phyloP scores from a whole-genome alignment of 2,329 filamentous ascomycete genomes.

The Colletotrichum chrysophilum region DNA sequence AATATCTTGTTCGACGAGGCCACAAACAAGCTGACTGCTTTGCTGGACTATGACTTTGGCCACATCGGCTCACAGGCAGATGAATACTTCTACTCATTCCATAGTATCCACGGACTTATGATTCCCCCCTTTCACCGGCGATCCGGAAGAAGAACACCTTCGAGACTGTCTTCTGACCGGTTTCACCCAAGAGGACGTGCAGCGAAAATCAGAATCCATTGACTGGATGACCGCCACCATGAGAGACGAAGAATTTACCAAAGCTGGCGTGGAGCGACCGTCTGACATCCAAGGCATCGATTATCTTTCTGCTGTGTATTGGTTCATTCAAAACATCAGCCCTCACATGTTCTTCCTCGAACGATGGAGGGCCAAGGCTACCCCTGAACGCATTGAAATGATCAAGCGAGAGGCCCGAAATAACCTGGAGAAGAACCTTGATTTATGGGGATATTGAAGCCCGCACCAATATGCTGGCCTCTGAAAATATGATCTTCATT shows the following conservation, averaged over 20 bases:
- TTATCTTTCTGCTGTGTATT: not conserved
- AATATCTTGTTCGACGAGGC: not conserved
- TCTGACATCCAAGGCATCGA: not conserved
- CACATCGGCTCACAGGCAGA: not conserved
- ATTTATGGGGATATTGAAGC: not conserved
- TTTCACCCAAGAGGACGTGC: accelerated
- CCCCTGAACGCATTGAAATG: not conserved
- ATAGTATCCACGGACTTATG: not conserved
- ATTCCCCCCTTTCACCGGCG: not conserved
- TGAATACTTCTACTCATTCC: not conserved
- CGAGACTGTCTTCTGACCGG: not conserved
- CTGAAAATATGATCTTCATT: accelerated
- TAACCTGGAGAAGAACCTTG: not conserved
- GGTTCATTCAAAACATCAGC: not conserved
- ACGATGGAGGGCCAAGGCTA: not conserved
- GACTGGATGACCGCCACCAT: not conserved
- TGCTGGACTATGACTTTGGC: not conserved
- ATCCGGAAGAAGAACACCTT: not conserved
- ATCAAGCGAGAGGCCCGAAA: not conserved
- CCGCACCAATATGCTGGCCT: accelerated
- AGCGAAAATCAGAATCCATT: not conserved
- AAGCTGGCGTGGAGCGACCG: not conserved
- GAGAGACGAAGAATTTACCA: not conserved
- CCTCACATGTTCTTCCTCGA: not conserved
- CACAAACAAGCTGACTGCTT: not conserved